These are phyloP conservation scores for Triticum urartu DNA, from an alignment of 176 grass and related monocot species.

Conservation along the genomic window DNA sequence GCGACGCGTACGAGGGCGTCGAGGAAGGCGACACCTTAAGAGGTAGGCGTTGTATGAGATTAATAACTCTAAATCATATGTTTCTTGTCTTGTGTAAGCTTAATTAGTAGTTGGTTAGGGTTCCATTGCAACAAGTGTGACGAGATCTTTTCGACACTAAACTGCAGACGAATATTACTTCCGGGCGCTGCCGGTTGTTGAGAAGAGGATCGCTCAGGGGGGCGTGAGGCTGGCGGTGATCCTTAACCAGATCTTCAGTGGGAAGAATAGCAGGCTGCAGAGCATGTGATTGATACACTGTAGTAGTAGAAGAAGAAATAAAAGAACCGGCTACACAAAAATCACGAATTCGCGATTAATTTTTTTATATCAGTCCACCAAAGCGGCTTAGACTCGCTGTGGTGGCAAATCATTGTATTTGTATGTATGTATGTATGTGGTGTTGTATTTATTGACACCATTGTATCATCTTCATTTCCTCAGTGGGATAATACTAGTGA, in stretches of 20 bases:
- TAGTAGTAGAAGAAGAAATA: not conserved
- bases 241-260: conserved; percentile 47
- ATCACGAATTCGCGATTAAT: not conserved
- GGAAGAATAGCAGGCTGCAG: conserved; percentile 7
- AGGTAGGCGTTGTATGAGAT: conserved; percentile 17
- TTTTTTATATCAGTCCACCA: not conserved
- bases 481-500: not conserved
- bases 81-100: too few species aligned
- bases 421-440: too few species aligned
- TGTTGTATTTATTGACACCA: too few species aligned
- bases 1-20: conserved; percentile 50
- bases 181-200: conserved; percentile 36
- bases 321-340: not conserved
- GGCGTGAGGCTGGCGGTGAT: conserved; percentile 52
- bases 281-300: conserved; percentile 26
- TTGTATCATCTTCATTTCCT: too few species aligned
- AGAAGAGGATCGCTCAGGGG: conserved; percentile 60
- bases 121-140: not conserved
- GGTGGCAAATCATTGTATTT: not conserved
- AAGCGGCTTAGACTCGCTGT: not conserved
- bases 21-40: conserved; percentile 40
- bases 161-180: conserved; percentile 59
- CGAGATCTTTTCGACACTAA: not conserved
- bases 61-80: too few species aligned
- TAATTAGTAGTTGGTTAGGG: too few species aligned